These are phyloP conservation scores for Fusarium tricinctum DNA, from an alignment of 2,329 filamentous ascomycete species.

Conservation along the genomic window DNA sequence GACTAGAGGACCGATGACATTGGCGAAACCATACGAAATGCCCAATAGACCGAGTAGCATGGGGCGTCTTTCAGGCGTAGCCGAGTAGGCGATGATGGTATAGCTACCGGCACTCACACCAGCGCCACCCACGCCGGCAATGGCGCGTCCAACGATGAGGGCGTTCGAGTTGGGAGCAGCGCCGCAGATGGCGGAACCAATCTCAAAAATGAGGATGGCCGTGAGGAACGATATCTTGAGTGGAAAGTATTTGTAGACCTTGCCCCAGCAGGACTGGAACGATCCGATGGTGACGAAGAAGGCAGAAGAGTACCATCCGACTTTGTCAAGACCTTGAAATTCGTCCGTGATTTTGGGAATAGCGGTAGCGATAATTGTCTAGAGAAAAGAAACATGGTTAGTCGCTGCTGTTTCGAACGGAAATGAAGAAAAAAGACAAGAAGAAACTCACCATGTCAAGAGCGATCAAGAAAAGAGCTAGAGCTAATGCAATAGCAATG, in stretches of 20 bases:
- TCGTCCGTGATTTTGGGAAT: conserved; percentile 33
- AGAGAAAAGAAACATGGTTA: neutral
- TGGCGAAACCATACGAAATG: conserved; percentile 60
- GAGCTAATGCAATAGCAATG: conserved; percentile 5
- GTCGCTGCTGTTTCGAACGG: neutral
- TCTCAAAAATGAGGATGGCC: conserved; percentile 44
- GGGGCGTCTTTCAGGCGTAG: conserved; percentile 28
- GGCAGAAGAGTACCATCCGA: conserved; percentile 56
- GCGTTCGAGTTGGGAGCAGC: conserved; percentile 50
- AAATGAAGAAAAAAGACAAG: neutral
- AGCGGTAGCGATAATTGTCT: conserved; percentile 15
- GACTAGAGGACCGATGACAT: conserved; percentile 38
- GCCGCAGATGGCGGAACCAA: conserved; percentile 46
- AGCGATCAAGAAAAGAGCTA: conserved; percentile 15
- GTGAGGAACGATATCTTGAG: conserved; percentile 48
- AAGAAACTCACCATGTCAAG: conserved; percentile 7
- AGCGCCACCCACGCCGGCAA: conserved; percentile 55
- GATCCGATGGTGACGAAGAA: conserved; percentile 49
- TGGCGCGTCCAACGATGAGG: conserved; percentile 56
- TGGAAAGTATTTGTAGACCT: conserved; percentile 50
- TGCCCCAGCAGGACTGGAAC: conserved; percentile 48
- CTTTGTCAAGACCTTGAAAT: conserved; percentile 58
- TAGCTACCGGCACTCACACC: conserved; percentile 55
- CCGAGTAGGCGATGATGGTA: conserved; percentile 27
- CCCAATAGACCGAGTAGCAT: conserved; percentile 51